Evolutionary conservation across 768 basidiomycete species (phyloP), one percentile per base, ranked within the genome.

Genomic region (Hydnomerulius pinastri): DNA sequence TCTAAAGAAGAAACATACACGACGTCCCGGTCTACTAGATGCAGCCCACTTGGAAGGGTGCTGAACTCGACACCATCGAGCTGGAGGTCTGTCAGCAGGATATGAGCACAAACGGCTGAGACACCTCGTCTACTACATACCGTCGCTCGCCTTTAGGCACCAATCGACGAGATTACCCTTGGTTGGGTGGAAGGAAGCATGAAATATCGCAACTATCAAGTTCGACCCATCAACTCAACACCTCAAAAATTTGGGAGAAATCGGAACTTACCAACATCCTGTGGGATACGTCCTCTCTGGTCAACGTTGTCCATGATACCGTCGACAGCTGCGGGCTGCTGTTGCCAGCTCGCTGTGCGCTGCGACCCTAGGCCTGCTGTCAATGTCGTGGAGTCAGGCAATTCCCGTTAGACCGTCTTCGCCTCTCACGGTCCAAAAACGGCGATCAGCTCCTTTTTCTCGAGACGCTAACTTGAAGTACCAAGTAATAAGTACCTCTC

Each of bases 151-250:
- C 61, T 83, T 89, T 25, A 87, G 63, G 37, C 77, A 82, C 90
- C 91, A 92, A 67, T 92, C 90, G 12, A 92, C 73, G 12, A 84
- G 65, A 64, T 90, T 91, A 12, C 90, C 90, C 56, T 81, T 78
- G 18, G 89, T 92, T 1, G 88, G 86, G 69, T 92, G 90, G 60
- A 92, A 92, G 6, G 88, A 89, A 15, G 85, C 77, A 68, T 92
- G 89, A 54, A 91, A 92, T 64, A 91, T 86, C 10, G 89, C 87
- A 61, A 89, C 90, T 91, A 29, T 5, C 15, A 4, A 15, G 21
- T 30, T 12, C 25, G 29, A 21, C 18, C 29, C 38, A 25, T 52
- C 44, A 29, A 38, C 39, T 8, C 7, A 37, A 53, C 29, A n/a
- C 20, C 3, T 50, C 28, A 11, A 12, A 44, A 6, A 7, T 15